phyloP scores from a whole-genome alignment of 2,329 filamentous ascomycete genomes.

The Colletotrichum somersetense region DNA sequence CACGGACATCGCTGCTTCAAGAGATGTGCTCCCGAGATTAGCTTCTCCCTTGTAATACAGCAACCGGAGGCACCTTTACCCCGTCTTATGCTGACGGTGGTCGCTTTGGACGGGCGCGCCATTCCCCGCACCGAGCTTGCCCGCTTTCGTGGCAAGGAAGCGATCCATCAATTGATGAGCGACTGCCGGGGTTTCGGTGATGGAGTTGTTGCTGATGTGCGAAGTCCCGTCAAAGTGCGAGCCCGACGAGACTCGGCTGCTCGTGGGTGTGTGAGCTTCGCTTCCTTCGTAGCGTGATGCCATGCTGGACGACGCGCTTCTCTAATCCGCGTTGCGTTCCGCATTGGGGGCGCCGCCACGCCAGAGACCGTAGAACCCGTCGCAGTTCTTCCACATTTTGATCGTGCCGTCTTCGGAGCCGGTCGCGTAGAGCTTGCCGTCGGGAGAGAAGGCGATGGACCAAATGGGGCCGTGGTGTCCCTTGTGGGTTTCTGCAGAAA shows the following conservation, averaged over 20 bases:
- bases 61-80: not conserved
- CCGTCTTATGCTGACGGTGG: not conserved
- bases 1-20: not conserved
- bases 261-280: constrained; percentile 21
- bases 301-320: constrained; percentile 35
- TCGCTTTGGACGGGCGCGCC: not conserved
- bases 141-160: constrained; percentile 23
- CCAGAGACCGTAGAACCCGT: constrained; percentile 75
- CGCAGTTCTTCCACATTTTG: constrained; percentile 86
- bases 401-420: constrained; percentile 98
- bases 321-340: constrained; percentile 40
- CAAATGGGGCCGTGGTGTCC: constrained; percentile 98
- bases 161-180: constrained; percentile 31
- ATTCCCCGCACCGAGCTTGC: not conserved
- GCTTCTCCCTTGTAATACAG: not conserved
- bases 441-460: constrained; percentile 94
- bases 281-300: constrained; percentile 31
- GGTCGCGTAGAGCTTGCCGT: constrained; percentile 95
- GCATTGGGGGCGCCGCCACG: constrained; percentile 56
- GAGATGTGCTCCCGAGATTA: not conserved
- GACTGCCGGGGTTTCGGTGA: constrained; percentile 31
- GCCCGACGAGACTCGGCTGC: constrained; percentile 36
- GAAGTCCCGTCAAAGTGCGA: constrained; percentile 26
- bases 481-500: constrained; percentile 82
- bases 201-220: constrained; percentile 34